These are phyloP conservation scores for Fusarium bactridioides DNA, from an alignment of 2,329 filamentous ascomycete species.

Conservation along the genomic window DNA sequence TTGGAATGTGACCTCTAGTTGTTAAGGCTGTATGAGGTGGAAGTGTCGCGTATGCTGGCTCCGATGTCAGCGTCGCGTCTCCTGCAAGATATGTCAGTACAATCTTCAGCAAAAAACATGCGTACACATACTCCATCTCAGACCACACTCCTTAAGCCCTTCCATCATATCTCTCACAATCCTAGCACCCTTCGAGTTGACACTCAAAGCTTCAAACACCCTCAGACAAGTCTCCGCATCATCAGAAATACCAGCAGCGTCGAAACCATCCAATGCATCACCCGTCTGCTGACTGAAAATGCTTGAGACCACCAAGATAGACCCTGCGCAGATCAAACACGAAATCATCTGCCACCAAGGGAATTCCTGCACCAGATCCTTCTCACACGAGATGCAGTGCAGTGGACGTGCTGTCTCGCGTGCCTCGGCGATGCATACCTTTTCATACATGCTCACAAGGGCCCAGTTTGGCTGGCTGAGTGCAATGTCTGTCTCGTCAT, in stretches of 20 bases:
- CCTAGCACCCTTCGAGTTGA: background rate
- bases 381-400: background rate
- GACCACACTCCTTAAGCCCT: background rate
- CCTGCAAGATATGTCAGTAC: background rate
- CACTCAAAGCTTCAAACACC: background rate
- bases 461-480: background rate
- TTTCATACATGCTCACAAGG: background rate
- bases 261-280: background rate
- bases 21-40: background rate
- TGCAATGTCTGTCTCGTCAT: background rate
- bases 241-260: background rate
- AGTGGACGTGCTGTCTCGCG: background rate
- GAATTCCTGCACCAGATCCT: background rate
- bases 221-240: background rate
- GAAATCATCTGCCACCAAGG: background rate
- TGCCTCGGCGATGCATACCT: background rate
- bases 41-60: background rate
- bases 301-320: background rate
- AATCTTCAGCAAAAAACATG: rapidly evolving
- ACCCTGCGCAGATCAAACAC: background rate
- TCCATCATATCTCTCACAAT: background rate
- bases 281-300: background rate
- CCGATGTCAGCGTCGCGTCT: background rate
- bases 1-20: background rate
- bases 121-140: background rate